Evolutionary conservation across 805 yeast species (phyloP).

Genomic region (Candida multigemmis): DNA sequence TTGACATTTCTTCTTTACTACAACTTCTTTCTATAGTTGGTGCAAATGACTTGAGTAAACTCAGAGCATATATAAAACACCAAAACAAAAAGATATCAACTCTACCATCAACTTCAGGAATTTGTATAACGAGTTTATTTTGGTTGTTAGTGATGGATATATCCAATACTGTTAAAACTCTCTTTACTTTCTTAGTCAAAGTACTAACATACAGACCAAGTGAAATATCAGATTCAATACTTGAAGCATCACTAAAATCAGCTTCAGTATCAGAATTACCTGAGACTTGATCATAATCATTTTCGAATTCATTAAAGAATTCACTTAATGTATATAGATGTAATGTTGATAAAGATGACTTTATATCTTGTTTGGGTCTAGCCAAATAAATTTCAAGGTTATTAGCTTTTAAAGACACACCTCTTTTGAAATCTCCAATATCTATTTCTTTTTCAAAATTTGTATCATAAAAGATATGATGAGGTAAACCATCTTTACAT

Average conservation of each 20-base stretch:
- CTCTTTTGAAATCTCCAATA: slow-evolving; percentile 27
- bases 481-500: slow-evolving; percentile 33
- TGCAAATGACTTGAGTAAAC: slow-evolving; percentile 20
- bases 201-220: slow-evolving; percentile 8
- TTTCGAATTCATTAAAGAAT: slow-evolving; percentile 21
- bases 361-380: slow-evolving; percentile 11
- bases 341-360: slow-evolving; percentile 10
- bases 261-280: slow-evolving; percentile 7
- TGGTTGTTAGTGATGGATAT: slow-evolving; percentile 18
- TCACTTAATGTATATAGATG: slow-evolving; percentile 31
- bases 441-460: slow-evolving; percentile 16
- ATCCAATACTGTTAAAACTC: slow-evolving; percentile 19
- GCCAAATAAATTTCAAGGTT: slow-evolving; percentile 14
- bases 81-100: slow-evolving; percentile 31
- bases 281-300: slow-evolving; percentile 22
- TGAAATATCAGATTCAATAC: slow-evolving; percentile 16
- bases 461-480: slow-evolving; percentile 15
- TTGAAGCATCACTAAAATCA: slow-evolving; percentile 23
- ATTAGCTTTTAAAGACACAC: slow-evolving; percentile 19
- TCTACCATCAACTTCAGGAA: slow-evolving; percentile 30
- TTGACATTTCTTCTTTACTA: slow-evolving; percentile 13
- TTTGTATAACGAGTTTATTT: slow-evolving; percentile 15
- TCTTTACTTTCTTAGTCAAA: slow-evolving; percentile 18
- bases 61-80: slow-evolving; percentile 31
- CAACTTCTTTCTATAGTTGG: slow-evolving; percentile 22